These are phyloP conservation scores for Penicillium cataractarum DNA, from an alignment of 495 filamentous ascomycete genomes.

Conservation along the genomic window DNA sequence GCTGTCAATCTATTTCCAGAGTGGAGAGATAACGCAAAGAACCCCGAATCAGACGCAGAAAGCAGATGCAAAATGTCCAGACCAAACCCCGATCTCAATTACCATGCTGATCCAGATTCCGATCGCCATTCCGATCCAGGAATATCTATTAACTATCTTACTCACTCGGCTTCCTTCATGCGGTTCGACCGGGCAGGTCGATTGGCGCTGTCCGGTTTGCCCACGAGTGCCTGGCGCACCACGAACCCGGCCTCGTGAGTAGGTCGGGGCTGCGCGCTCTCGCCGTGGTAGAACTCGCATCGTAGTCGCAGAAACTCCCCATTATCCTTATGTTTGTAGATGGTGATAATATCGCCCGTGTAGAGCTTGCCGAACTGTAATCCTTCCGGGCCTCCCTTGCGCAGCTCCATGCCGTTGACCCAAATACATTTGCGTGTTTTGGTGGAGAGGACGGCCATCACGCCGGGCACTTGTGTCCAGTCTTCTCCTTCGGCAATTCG, in stretches of 20 bases:
- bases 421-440: conserved; percentile 70
- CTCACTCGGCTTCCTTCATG: conserved; percentile 18
- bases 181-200: conserved; percentile 26
- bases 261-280: conserved; percentile 50
- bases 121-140: background rate
- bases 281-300: conserved; percentile 58
- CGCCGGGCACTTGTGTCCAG: conserved; percentile 56
- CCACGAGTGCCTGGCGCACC: conserved; percentile 38
- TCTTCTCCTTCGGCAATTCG: conserved; percentile 57
- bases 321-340: conserved; percentile 54
- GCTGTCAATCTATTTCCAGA: conserved; percentile 26
- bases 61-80: conserved; percentile 7
- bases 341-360: conserved; percentile 70
- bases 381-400: conserved; percentile 49
- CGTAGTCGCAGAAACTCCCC: conserved; percentile 50
- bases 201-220: conserved; percentile 34
- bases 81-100: background rate
- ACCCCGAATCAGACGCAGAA: background rate
- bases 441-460: conserved; percentile 71
- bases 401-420: conserved; percentile 68
- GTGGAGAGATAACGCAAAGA: conserved; percentile 10
- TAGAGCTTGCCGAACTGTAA: conserved; percentile 68
- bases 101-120: conserved; percentile 12
- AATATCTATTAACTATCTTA: background rate
- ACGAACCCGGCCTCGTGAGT: conserved; percentile 45